Evolutionary conservation across 2,329 filamentous ascomycete genomes (phyloP).

Genomic region (Didymella glomerata): DNA sequence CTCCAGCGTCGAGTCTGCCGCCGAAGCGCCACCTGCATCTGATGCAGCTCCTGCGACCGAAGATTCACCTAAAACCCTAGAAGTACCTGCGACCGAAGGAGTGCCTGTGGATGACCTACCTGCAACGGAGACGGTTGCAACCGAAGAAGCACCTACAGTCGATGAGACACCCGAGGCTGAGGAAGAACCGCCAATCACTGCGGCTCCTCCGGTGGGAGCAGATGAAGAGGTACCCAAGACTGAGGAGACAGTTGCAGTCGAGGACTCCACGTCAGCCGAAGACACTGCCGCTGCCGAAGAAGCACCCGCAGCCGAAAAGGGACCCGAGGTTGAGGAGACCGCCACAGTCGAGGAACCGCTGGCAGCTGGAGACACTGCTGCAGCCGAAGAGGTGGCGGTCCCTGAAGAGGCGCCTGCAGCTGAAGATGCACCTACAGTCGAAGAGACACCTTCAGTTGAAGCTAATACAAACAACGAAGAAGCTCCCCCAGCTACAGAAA

Average conservation of each 20-base stretch:
- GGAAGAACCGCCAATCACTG: background rate
- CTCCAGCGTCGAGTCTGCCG: background rate
- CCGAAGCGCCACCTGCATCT: background rate
- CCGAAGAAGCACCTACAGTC: slow-evolving; percentile 1
- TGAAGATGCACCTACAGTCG: background rate
- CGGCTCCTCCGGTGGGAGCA: background rate
- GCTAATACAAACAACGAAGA: background rate
- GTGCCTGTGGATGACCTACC: background rate
- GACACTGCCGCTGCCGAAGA: slow-evolving; percentile 1
- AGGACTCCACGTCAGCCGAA: background rate
- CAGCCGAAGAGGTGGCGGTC: too few relatives aligned
- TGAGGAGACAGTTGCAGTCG: slow-evolving; percentile 3
- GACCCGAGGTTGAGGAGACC: background rate
- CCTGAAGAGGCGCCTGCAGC: background rate
- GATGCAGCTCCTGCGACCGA: background rate
- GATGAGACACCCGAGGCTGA: slow-evolving; percentile 5
- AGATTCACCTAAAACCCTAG: background rate
- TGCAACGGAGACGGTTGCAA: background rate
- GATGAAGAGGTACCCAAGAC: background rate
- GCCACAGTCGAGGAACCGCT: too few relatives aligned
- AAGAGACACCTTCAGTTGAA: background rate
- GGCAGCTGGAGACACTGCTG: too few relatives aligned
- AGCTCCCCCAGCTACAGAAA: background rate
- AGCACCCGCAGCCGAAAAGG: background rate
- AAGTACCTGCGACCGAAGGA: background rate